Evolutionary conservation across 208 protist genomes (phyloP), one percentile per base, ranked within the genome.

Genomic region (Leishmania tarentolae): DNA sequence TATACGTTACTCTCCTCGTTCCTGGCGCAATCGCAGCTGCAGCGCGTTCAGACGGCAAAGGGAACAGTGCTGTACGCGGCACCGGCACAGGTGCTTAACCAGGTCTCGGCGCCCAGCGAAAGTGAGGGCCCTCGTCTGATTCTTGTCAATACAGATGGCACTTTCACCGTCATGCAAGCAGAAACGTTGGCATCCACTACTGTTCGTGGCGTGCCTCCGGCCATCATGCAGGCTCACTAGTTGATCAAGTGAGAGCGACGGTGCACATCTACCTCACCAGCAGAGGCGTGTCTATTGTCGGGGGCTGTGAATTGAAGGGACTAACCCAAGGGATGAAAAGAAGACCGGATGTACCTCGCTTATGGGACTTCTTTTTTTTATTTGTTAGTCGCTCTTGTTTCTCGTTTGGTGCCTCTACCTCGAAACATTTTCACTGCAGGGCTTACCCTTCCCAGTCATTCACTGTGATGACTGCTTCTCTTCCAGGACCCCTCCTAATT

Each of bases 121-220:
- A 57, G 53, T 50, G 72, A 65, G 40, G 76, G 31, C 7, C 75
- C 82, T 28, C 82, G 76, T 50, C 57, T 85, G 40, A 75, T 85
- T 13, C 82, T 85, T 9, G 76, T 81, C 21, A 85, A 81, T n/a
- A 37, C 68, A 2, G 82, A 85, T 24, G 82, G 82, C 52, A 78
- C 57, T 50, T 74, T 81, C 71, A 75, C 82, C 24, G 13, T 85
- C 5, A 76, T 85, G 52, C 69, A 81, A 24, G 40, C 77, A n/a
- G 59, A 6, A 17, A 46, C 53, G 24, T 52, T 79, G 15, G 71
- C 66, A 9, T 50, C 42, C n/a, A 40, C 65, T 4, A 24, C 63
- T 3, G 63, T 2, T 1, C 7, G 1, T 28, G 47, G 65, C 28
- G 44, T 42, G 5, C 21, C 37, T 1, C 42, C 37, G 74, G 7